Conservation (phyloP, 768 basidiomycete species). For the Suillus subluteus region DNA sequence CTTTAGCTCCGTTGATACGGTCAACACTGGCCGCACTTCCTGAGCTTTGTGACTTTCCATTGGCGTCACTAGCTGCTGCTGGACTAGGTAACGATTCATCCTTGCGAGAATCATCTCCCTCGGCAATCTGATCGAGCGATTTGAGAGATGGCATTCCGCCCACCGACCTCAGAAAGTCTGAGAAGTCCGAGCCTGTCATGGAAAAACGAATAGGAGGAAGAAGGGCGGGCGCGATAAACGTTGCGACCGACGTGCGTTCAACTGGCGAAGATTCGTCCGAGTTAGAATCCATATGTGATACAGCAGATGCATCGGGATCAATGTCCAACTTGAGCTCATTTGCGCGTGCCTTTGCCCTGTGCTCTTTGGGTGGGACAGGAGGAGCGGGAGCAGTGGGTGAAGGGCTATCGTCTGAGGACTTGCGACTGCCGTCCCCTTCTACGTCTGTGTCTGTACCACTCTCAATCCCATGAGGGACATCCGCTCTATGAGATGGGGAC, state of each 20-base stretch:
- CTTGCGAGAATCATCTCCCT: conserved; percentile 37
- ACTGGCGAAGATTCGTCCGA: conserved; percentile 66
- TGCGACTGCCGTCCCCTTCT: conserved; percentile 48
- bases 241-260: conserved; percentile 68
- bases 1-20: conserved; percentile 1
- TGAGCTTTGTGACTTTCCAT: not conserved
- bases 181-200: conserved; percentile 81
- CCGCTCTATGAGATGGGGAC: conserved; percentile 65
- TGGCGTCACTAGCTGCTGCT: not conserved
- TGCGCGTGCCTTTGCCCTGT: conserved; percentile 28
- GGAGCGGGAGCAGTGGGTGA: conserved; percentile 40
- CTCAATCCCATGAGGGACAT: conserved; percentile 75
- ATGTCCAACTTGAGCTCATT: conserved; percentile 32
- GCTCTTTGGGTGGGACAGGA: conserved; percentile 49
- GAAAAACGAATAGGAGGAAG: conserved; percentile 88
- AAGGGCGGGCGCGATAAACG: conserved; percentile 84
- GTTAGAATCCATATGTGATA: conserved; percentile 37
- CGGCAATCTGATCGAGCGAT: conserved; percentile 50
- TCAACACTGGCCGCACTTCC: conserved; percentile 19
- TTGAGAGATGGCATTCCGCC: conserved; percentile 52
- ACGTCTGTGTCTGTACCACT: conserved; percentile 75
- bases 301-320: conserved; percentile 19
- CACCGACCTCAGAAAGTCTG: conserved; percentile 66
- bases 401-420: conserved; percentile 28
- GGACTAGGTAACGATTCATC: not conserved